A percentile compares a stretch with the other conserved stretches of the same genome.
These are phyloP conservation scores for Mucuna pruriens DNA, from an alignment of 306 rosid genomes.

Conservation along the genomic window DNA sequence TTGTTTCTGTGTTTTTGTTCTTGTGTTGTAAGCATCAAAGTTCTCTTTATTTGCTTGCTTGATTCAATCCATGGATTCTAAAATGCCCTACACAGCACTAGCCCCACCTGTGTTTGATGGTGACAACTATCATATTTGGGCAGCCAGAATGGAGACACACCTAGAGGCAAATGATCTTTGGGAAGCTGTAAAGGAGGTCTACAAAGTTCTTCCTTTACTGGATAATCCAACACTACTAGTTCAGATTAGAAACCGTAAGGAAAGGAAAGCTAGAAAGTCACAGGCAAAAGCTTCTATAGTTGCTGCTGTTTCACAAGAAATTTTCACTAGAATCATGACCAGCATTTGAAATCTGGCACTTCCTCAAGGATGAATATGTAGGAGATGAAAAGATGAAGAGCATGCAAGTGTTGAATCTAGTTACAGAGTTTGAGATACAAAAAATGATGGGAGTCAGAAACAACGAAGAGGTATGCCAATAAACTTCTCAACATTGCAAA, in stretches of 20 bases:
- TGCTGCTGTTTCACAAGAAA: background rate
- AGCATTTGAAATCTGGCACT: background rate
- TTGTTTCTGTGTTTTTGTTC: background rate
- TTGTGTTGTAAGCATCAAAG: background rate
- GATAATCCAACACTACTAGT: background rate
- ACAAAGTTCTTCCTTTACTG: background rate
- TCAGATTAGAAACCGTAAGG: background rate
- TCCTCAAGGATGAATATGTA: background rate
- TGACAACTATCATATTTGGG: background rate
- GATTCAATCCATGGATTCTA: background rate
- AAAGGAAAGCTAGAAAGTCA: background rate
- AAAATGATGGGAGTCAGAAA: background rate
- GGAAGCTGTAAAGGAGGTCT: background rate
- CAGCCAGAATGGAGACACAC: too few species aligned
- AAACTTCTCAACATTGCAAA: background rate
- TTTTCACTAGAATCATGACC: background rate
- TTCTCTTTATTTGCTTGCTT: background rate
- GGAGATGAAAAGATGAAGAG: background rate
- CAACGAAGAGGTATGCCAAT: background rate
- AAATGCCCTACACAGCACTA: background rate
- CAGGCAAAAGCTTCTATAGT: background rate
- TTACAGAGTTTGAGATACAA: background rate
- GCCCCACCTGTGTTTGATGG: background rate
- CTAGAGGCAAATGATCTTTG: background rate
- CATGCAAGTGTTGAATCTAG: background rate